Percentiles rank a stretch among this genome's conserved stretches.
These are phyloP conservation scores for Cyclotella kingstonii DNA, from an alignment of 108 stramenopile genomes.

Conservation along the genomic window DNA sequence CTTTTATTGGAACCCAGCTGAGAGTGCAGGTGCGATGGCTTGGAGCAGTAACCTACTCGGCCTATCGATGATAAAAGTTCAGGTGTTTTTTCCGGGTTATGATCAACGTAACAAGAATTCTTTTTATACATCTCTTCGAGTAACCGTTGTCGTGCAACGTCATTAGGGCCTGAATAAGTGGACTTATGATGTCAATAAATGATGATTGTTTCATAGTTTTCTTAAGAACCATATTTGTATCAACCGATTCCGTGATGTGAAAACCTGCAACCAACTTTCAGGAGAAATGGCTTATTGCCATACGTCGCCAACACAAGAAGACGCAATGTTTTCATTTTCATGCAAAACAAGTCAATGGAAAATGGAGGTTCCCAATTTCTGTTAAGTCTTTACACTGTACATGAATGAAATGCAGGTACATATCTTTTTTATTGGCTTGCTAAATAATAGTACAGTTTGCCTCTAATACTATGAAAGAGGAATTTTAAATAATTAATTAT, in stretches of 20 bases:
- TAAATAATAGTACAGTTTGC: no score
- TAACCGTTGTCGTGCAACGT: slow-evolving; percentile 12
- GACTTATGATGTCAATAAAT: slow-evolving; percentile 8
- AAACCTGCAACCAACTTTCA: slow-evolving; percentile 13
- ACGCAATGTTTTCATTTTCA: slow-evolving; percentile 4
- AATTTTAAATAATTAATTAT: no score
- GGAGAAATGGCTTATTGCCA: slow-evolving; percentile 3
- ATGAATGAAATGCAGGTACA: no score
- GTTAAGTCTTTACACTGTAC: no score
- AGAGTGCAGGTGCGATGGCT: slow-evolving; percentile 3
- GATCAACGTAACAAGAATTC: slow-evolving; percentile 8
- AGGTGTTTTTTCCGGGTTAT: slow-evolving; percentile 4
- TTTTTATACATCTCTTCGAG: slow-evolving; percentile 11
- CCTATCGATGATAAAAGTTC: slow-evolving; percentile 27
- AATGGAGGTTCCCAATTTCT: neutral
- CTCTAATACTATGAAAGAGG: no score
- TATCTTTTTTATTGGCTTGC: no score
- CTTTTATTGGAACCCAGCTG: neutral
- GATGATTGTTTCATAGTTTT: neutral
- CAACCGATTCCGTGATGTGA: neutral
- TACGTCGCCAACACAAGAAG: neutral
- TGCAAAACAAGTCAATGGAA: slow-evolving; percentile 27
- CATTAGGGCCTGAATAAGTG: slow-evolving; percentile 12
- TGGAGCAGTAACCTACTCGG: slow-evolving; percentile 8
- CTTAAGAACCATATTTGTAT: neutral